Evolutionary conservation across 1,284 basidiomycete species (phyloP), one percentile per base, ranked within the genome.

Genomic region (Cryptococcus depauperatus): DNA sequence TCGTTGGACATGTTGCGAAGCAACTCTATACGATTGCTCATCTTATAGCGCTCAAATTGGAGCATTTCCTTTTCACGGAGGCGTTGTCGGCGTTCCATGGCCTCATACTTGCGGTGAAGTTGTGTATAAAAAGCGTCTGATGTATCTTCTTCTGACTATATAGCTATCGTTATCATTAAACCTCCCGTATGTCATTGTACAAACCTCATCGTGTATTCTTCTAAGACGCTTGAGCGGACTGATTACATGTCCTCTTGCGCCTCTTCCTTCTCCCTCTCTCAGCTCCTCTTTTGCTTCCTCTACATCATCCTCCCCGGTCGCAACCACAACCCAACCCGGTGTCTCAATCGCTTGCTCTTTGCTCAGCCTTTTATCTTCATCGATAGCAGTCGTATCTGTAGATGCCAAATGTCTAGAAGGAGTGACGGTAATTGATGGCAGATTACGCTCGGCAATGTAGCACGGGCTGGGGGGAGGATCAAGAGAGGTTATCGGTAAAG

Each of bases 41-140:
- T 79, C 67, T 90, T 91, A 72, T 90, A 87, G 52, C 90, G 85
- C 61, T 90, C 86, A 53, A 88, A 83, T 64, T 84, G 81, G 49
- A 95, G 77, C 61, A 88, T 87, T 66, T 92, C 89, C 67, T 87
- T 85, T 70, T 93, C 89, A 45, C 87, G 78, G 33, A 87, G 73
- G 3, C 87, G 80, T 62, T 84, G 81, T 10, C 85, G 78, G 64
- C 86, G 87, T 68, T 93, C 90, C 47, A 86, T 82, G 14, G 78
- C 78, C 65, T 92, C 89, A 64, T 84, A 88, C 62, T 85, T 86
- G 46, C 81, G 78, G 69, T 93, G 90, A 32, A 86, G 78, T 48
- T 80, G 80, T 65, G 85, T 79, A 64, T 91, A 95, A n/a, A 79
- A 79, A 14, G 79, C 79, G 70, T 93, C 90, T 4, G 84, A 84